Evolutionary conservation across 169 alveolate species (phyloP), one percentile per base, ranked within the genome.

Genomic region (Eimeria acervulina): DNA sequence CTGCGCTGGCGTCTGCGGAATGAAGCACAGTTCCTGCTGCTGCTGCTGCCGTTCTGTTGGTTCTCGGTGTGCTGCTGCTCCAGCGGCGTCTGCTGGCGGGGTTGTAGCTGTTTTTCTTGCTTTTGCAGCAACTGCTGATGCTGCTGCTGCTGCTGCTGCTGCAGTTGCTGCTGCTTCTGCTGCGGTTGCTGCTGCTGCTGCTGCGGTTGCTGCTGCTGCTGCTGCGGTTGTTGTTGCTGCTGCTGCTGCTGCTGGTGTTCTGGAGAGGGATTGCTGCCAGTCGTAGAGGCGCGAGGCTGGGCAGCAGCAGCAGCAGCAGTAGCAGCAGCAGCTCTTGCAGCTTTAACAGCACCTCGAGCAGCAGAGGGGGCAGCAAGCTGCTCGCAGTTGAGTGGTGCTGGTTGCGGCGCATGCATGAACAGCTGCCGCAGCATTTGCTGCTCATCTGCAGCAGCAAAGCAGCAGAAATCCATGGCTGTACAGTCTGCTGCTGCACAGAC

Each of bases 1-100:
- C 59, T 83, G 91, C 91, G 91, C 74, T 83, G 91, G 40, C 91
- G 91, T 47, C 91, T 83, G 91, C 91, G 91, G 47, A 51, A 52
- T 26, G 91, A 47, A 40, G 91, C 91, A 28, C 91, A 78, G 61
- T 78, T 8, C 47, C 52, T 80, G 76, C 38, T 80, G 74, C 92
- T 33, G 76, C 36, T 80, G 68, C 55, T 40, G 63, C 72, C 55
- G 51, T 84, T 51, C 52, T 51, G 92, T 68, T 31, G 61, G 31
- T 84, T 40, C 59, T 13, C 52, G 2, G 40, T 36, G 6, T 84
- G 92, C 26, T 84, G 52, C 59, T n/a, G 52, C 55, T 84, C 61
- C 17, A 17, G 74, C 61, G 23, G 76, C 74, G n/a, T 23, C 91
- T 83, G 72, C 74, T n/a, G 0, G 44, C 12, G 3, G 63, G 2